A percentile compares a stretch with the other conserved stretches of the same genome.
phyloP scores from a whole-genome alignment of 768 basidiomycete genomes.

The Plicaturopsis crispa region DNA sequence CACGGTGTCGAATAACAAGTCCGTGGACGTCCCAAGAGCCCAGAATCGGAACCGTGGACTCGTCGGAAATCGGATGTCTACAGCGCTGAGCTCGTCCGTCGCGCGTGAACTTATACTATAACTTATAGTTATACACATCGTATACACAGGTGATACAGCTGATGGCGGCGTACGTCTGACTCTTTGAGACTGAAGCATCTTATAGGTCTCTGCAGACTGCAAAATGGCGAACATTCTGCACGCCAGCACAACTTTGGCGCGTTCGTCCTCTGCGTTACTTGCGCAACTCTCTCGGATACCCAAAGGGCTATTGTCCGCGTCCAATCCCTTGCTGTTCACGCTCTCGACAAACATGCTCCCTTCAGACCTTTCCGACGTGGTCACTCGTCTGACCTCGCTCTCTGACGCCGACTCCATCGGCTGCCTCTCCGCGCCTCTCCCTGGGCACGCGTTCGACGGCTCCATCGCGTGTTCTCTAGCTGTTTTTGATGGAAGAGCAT shows the following conservation, averaged over 20 bases:
- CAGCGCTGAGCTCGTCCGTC: too few relatives aligned
- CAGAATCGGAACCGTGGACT: too few relatives aligned
- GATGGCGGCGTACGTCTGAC: too few relatives aligned
- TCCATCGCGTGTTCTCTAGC: conserved; percentile 51
- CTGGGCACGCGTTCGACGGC: conserved; percentile 13
- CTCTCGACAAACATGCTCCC: conserved; percentile 36
- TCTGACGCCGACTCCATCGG: conserved; percentile 39
- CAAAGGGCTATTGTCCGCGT: conserved; percentile 16
- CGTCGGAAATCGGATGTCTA: too few relatives aligned
- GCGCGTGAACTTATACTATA: too few relatives aligned
- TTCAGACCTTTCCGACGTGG: conserved; percentile 31
- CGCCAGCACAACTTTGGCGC: conserved; percentile 31
- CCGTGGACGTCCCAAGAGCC: too few relatives aligned
- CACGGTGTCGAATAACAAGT: too few relatives aligned
- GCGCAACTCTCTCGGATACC: conserved; percentile 19
- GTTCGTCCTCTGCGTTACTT: conserved; percentile 26
- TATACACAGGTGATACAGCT: too few relatives aligned
- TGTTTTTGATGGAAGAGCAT: conserved; percentile 34
- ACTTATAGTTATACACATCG: too few relatives aligned
- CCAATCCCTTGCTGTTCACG: conserved; percentile 37
- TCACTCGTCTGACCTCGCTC: conserved; percentile 30
- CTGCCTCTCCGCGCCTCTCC: conserved; percentile 51
- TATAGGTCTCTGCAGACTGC: too few relatives aligned
- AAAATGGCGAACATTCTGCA: too few relatives aligned
- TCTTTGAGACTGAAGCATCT: too few relatives aligned